Base-by-base conservation (phyloP, 2,329 filamentous ascomycete species). In the Periglandula ipomoeae region DNA sequence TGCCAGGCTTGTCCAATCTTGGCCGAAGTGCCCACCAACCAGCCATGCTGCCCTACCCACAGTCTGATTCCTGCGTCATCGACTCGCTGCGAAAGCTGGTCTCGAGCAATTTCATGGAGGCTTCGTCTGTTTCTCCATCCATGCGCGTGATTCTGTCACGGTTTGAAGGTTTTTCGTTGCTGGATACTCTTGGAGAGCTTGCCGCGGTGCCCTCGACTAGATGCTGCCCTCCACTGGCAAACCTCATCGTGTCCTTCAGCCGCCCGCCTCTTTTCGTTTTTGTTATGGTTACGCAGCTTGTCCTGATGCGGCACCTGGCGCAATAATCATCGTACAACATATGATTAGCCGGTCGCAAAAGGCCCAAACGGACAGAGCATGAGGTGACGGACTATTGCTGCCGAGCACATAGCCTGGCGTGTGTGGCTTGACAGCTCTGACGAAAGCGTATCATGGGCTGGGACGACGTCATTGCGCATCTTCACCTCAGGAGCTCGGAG, bases 41-140 rank as follows among this genome's bases (percentile, higher is more conserved):
- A 56, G 50, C 48, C 58, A 51, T 56, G 52, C 52, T 51, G 49
- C 55, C 57, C 46, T 50, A 52, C 55, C 51, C 47, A 40, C 44
- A 35, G 40, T 34, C 44, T 43, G 44, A 42, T 39, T 40, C 56
- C 57, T 64, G 61, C 63, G 63, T 65, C 63, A 65, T 65, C 60
- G 62, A 64, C 55, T 58, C 53, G 52, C 49, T 51, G 52, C 22
- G n/a, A 13, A 24, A 32, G 30, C 30, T 3, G 30, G 30, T 10
- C 32, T 20, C 5, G 26, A 49, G 34, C 51, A 46, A 51, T 42
- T 26, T 27, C 39, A 42, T 27, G 20, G 23, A 26, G 26, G 22
- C 22, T 13, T n/a, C 23, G n/a, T n/a, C n/a, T n/a, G n/a, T n/a
- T 42, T 19, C 22, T 27, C 27, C n/a, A 22, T 20, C 17, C 9